These are phyloP conservation scores for Yueomyces sp. DNA, from an alignment of 805 yeast genomes.

Conservation along the genomic window DNA sequence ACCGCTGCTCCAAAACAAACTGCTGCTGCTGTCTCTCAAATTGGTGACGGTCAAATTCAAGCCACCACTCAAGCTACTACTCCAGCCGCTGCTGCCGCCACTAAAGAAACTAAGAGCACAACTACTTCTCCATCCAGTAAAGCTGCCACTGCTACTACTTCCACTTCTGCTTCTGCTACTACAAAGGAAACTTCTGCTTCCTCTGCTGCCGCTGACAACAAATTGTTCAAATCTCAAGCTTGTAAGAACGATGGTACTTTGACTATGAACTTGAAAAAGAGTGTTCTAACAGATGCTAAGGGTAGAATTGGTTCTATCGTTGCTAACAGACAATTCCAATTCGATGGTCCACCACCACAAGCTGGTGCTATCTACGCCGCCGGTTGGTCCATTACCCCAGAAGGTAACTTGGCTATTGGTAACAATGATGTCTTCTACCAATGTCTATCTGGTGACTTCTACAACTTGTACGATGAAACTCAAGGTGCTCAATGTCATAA, in stretches of 20 bases:
- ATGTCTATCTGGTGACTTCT: slow-evolving; percentile 52
- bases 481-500: slow-evolving; percentile 43
- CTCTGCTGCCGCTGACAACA: slow-evolving; percentile 16
- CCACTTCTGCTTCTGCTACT: slow-evolving; percentile 10
- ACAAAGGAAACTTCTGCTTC: slow-evolving; percentile 9
- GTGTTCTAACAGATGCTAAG: slow-evolving; percentile 35
- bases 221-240: slow-evolving; percentile 12
- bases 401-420: slow-evolving; percentile 45
- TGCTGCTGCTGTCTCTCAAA: slow-evolving; percentile 23
- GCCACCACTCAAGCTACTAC: slow-evolving; percentile 21
- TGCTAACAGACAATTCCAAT: slow-evolving; percentile 60
- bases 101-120: slow-evolving; percentile 27
- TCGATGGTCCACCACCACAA: slow-evolving; percentile 64
- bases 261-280: slow-evolving; percentile 32
- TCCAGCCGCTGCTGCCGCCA: slow-evolving; percentile 2
- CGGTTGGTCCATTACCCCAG: slow-evolving; percentile 40
- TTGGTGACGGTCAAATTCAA: slow-evolving; percentile 18
- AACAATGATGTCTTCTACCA: slow-evolving; percentile 40
- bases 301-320: slow-evolving; percentile 58
- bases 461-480: slow-evolving; percentile 47
- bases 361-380: slow-evolving; percentile 47
- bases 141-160: slow-evolving; percentile 18
- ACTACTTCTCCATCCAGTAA: slow-evolving; percentile 35
- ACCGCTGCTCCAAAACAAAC: slow-evolving; percentile 18
- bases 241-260: slow-evolving; percentile 32